Conservation (phyloP, 31 red algal species). For the Asparagopsis taxiformis region DNA sequence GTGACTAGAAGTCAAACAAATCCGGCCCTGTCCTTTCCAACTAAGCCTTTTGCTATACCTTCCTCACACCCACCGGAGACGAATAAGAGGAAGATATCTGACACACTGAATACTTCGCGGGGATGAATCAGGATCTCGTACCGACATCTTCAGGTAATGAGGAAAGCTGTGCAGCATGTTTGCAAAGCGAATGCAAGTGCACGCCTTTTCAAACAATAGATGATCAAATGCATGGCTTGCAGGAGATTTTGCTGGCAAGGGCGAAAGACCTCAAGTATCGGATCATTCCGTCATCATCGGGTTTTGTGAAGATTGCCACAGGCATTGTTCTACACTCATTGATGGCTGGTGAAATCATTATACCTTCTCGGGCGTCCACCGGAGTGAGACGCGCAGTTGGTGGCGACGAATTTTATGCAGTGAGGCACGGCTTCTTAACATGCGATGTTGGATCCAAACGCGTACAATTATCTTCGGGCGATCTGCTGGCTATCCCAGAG, state of each 20-base stretch:
- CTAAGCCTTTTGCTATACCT: background rate
- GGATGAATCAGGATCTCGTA: background rate
- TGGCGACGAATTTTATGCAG: conserved; percentile 8
- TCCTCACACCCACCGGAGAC: background rate
- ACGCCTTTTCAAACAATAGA: no score
- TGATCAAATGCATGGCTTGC: background rate
- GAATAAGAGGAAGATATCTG: background rate
- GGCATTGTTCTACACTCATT: conserved; percentile 1
- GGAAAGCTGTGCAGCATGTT: no score
- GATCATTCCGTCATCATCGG: background rate
- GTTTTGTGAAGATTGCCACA: conserved; percentile 10
- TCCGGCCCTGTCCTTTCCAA: background rate
- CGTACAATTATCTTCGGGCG: conserved; percentile 1
- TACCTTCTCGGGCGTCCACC: background rate
- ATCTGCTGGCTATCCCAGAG: conserved; percentile 4
- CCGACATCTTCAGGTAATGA: no score
- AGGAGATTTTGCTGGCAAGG: background rate
- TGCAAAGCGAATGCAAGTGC: no score
- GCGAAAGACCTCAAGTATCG: background rate
- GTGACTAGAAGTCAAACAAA: no score
- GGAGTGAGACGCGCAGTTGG: conserved; percentile 1
- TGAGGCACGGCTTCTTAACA: background rate
- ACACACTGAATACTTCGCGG: background rate
- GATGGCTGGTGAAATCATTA: conserved; percentile 3
- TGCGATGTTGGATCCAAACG: conserved; percentile 1